Evolutionary conservation across 2,329 filamentous ascomycete species (phyloP).

Genomic region (Sporothrix brunneoviolacea): DNA sequence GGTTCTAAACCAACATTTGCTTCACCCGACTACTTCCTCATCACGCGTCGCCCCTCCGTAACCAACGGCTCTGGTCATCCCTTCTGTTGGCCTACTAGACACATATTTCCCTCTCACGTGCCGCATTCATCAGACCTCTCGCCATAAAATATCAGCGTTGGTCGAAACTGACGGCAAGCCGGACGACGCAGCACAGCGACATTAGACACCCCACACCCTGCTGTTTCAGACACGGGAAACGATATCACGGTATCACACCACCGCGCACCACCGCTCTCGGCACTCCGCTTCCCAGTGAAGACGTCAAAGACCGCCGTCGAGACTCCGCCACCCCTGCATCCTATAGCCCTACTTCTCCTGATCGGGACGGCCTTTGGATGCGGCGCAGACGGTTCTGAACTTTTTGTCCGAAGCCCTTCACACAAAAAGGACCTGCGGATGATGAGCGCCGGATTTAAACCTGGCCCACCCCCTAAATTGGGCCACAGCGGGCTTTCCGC

Average conservation of each 20-base stretch:
- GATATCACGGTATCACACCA: conserved; percentile 10
- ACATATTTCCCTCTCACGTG: conserved; percentile 11
- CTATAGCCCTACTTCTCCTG: conserved; percentile 1
- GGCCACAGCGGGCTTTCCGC: conserved; percentile 39
- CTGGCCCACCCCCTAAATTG: conserved; percentile 44
- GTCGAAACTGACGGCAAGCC: neutral
- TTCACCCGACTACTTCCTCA: neutral
- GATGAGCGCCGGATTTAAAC: conserved; percentile 50
- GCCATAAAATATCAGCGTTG: neutral
- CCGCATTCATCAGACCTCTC: neutral
- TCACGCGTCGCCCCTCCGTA: neutral
- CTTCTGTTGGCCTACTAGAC: neutral
- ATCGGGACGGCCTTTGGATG: conserved; percentile 12
- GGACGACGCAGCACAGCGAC: neutral
- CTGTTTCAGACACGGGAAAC: conserved; percentile 11
- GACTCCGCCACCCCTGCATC: neutral
- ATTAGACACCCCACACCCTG: conserved; percentile 1
- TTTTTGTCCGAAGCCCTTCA: neutral
- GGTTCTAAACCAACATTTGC: neutral
- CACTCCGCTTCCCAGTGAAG: neutral
- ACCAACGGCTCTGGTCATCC: neutral
- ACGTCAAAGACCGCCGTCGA: neutral
- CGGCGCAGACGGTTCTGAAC: conserved; percentile 7
- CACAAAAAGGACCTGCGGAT: conserved; percentile 20
- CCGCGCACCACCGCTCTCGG: neutral